Percentiles rank a stretch among this genome's conserved stretches.
Conservation (phyloP, 108 stramenopile species). For the Skeletonema potamos region DNA sequence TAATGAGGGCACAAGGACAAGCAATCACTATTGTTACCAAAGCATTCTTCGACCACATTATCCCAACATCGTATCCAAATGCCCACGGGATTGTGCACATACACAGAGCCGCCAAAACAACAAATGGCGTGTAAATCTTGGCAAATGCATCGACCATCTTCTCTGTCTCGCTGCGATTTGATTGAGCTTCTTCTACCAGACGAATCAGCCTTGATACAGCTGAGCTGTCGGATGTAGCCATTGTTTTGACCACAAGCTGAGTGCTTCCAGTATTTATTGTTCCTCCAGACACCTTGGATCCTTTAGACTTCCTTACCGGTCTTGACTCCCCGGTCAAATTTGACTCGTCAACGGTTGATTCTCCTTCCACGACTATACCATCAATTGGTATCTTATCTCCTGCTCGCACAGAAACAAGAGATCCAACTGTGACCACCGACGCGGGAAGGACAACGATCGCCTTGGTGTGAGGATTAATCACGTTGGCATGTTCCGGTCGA, state of each 20-base stretch:
- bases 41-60: conserved; percentile 61
- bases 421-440: conserved; percentile 66
- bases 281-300: conserved; percentile 64
- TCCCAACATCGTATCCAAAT: conserved; percentile 58
- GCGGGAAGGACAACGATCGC: conserved; percentile 66
- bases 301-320: conserved; percentile 66
- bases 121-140: conserved; percentile 71
- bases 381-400: conserved; percentile 95
- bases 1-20: conserved; percentile 86
- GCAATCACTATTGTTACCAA: conserved; percentile 80
- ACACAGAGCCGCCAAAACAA: conserved; percentile 52
- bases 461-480: conserved; percentile 61
- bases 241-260: conserved; percentile 66
- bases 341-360: conserved; percentile 67
- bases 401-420: conserved; percentile 77
- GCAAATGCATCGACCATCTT: conserved; percentile 83
- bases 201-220: conserved; percentile 77
- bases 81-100: conserved; percentile 84
- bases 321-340: conserved; percentile 81
- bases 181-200: conserved; percentile 83
- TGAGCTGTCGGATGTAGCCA: conserved; percentile 68
- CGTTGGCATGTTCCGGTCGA: conserved; percentile 73
- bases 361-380: conserved; percentile 80
- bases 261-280: conserved; percentile 75
- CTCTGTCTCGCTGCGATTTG: conserved; percentile 75